Percentiles rank a stretch among this genome's conserved stretches.
Conservation (phyloP, 2,329 filamentous ascomycete genomes). For the Pestalotiopsis fici region DNA sequence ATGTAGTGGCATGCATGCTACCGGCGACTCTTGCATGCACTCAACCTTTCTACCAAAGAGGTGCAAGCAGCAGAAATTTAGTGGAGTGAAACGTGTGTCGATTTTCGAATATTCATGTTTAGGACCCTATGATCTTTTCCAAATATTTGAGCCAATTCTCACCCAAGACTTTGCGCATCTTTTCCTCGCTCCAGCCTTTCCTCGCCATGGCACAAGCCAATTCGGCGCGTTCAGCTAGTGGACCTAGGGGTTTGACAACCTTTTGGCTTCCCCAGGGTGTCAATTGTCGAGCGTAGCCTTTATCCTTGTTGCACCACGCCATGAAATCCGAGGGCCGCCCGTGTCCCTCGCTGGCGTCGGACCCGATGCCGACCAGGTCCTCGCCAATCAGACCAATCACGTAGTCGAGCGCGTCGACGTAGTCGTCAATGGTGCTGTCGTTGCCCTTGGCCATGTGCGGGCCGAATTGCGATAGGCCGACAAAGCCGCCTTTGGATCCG, state of each 20-base stretch:
- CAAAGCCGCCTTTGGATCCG: conserved; percentile 36
- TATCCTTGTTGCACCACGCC: conserved; percentile 41
- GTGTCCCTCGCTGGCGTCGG: conserved; percentile 39
- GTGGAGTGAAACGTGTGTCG: no score
- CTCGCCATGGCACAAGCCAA: conserved; percentile 37
- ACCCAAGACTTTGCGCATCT: conserved; percentile 38
- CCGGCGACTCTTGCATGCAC: no score
- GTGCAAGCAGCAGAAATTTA: background rate
- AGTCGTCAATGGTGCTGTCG: conserved; percentile 41
- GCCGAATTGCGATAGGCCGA: conserved; percentile 39
- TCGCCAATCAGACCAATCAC: conserved; percentile 36
- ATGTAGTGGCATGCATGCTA: no score
- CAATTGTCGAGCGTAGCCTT: conserved; percentile 36
- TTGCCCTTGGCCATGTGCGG: conserved; percentile 40
- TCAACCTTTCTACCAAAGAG: no score
- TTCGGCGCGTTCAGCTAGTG: conserved; percentile 32
- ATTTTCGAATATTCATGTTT: background rate
- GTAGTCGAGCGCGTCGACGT: conserved; percentile 39
- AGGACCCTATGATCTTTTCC: conserved; percentile 31
- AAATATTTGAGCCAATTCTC: conserved; percentile 40
- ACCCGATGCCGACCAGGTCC: conserved; percentile 37
- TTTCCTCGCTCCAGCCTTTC: conserved; percentile 36
- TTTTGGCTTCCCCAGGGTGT: conserved; percentile 41
- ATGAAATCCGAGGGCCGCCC: conserved; percentile 38
- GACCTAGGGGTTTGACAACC: conserved; percentile 39